Base-by-base conservation (phyloP, 2,329 filamentous ascomycete species). In the Coniella vitis region DNA sequence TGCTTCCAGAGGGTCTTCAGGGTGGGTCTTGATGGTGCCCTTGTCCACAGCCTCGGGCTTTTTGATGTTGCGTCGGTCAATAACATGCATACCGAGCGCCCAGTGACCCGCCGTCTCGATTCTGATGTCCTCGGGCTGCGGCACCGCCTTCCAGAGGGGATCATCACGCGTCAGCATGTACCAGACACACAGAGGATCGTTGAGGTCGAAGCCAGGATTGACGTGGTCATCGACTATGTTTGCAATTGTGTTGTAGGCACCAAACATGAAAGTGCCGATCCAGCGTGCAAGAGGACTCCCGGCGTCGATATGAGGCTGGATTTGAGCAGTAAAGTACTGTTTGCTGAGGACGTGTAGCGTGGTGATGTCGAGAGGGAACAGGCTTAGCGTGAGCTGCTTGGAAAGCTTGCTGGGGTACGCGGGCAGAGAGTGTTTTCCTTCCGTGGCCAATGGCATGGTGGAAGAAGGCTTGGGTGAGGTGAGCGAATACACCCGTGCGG, bases 31-130 rank as follows among this genome's bases (percentile, higher is more conserved):
- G 38, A 61, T 52, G 60, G 47, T 54, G 43, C 51, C 62, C 13
- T 58, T 60, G 38, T 56, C 50, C 53, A 72, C 22, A 22, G 45
- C 70, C 10, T 68, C 74, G 5, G 72, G 73, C 61, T 80, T 79
- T 54, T 69, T 72, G 47, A 81, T 69, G 34, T 69, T 67, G 38
- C 93, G 77, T 32, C 81, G 75, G 71, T 98, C 93, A 36, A 90
- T 73, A 29, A 97, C 76, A 61, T 90, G 90, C 83, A 93, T 90
- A 1, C 93, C 91, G 49, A 88, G 76, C 39, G 90, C 95, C 93
- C 93, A 98, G 70, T 97, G 93, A 2, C 91, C 93, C 2, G 79
- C 71, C 0, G 90, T 94, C 69, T 98, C 93, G 36, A 98, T 74
- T 17, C 93, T 78, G 48, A 98, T 84, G 63, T 98, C 93, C 65